A percentile compares a stretch with the other conserved stretches of the same genome.
phyloP scores from a whole-genome alignment of 78 protist species.

The Speleostelium caveatum region DNA sequence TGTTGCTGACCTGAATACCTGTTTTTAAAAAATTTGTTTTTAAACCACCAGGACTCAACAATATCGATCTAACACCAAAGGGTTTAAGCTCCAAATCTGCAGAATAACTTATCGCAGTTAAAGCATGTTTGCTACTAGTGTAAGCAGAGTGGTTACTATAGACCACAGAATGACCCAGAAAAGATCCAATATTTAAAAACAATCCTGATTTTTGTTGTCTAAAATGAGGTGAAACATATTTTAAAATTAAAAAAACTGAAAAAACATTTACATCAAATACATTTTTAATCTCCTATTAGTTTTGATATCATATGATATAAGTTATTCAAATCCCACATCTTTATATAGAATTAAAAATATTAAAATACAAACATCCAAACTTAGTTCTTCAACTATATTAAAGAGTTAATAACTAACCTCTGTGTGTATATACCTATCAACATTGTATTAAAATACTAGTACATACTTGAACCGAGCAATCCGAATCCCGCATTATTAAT shows the following conservation, averaged over 20 bases:
- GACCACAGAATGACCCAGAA: too few relatives aligned
- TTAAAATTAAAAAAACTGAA: background rate
- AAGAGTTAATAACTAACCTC: too few relatives aligned
- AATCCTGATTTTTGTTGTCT: slow-evolving; percentile 25
- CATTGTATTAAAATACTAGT: too few relatives aligned
- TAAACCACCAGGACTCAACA: background rate
- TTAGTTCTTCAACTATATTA: too few relatives aligned
- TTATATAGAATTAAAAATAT: background rate
- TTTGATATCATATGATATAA: background rate
- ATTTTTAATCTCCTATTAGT: background rate
- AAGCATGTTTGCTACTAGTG: background rate
- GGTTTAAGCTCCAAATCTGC: background rate
- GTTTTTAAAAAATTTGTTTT: background rate
- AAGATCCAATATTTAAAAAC: slow-evolving; percentile 27
- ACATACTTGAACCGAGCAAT: slow-evolving; percentile 5
- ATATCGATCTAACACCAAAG: background rate
- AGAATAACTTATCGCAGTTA: background rate
- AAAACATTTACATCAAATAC: background rate
- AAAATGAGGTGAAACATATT: slow-evolving; percentile 12
- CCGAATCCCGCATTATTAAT: slow-evolving; percentile 5
- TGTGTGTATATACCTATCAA: too few relatives aligned
- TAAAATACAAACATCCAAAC: too few relatives aligned
- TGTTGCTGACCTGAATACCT: background rate
- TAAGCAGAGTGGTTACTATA: too few relatives aligned
- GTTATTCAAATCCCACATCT: too few relatives aligned